phyloP scores from a whole-genome alignment of 2,329 filamentous ascomycete species.

The Botrytis byssoidea region DNA sequence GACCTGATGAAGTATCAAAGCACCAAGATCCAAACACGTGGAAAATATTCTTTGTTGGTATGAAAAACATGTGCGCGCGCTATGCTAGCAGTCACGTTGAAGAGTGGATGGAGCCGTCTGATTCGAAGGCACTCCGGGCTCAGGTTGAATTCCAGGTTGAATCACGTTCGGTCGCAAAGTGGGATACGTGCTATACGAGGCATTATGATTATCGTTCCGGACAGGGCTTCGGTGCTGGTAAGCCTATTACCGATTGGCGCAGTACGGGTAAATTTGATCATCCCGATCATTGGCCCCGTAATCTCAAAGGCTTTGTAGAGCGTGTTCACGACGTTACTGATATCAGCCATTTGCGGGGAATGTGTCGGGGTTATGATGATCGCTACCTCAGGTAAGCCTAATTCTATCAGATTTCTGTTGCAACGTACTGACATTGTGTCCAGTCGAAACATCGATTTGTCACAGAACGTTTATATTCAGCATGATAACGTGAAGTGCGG shows the following conservation, averaged over 20 bases:
- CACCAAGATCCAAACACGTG: conserved; percentile 6
- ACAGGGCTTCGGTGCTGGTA: conserved; percentile 49
- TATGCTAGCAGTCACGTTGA: conserved; percentile 61
- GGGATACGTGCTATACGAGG: conserved; percentile 41
- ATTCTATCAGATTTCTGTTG: not conserved
- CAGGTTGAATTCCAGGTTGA: conserved; percentile 14
- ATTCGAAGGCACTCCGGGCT: conserved; percentile 34
- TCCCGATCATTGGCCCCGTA: conserved; percentile 54
- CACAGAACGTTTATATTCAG: conserved; percentile 69
- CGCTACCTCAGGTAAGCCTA: conserved; percentile 54
- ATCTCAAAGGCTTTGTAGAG: conserved; percentile 49
- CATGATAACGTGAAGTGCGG: conserved; percentile 51
- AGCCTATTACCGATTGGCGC: conserved; percentile 58
- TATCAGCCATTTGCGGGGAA: conserved; percentile 54
- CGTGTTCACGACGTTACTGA: conserved; percentile 68
- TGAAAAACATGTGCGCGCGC: conserved; percentile 41
- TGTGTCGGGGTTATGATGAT: conserved; percentile 53
- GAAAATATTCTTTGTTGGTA: not conserved
- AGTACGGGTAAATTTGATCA: conserved; percentile 45
- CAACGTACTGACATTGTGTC: conserved; percentile 34
- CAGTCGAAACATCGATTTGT: conserved; percentile 60
- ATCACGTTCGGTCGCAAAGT: conserved; percentile 36
- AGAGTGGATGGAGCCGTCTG: conserved; percentile 56
- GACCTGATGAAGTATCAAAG: not conserved
- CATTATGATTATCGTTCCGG: conserved; percentile 56